Conservation (phyloP, 2,329 filamentous ascomycete genomes). For the Colletotrichum nymphaeae region DNA sequence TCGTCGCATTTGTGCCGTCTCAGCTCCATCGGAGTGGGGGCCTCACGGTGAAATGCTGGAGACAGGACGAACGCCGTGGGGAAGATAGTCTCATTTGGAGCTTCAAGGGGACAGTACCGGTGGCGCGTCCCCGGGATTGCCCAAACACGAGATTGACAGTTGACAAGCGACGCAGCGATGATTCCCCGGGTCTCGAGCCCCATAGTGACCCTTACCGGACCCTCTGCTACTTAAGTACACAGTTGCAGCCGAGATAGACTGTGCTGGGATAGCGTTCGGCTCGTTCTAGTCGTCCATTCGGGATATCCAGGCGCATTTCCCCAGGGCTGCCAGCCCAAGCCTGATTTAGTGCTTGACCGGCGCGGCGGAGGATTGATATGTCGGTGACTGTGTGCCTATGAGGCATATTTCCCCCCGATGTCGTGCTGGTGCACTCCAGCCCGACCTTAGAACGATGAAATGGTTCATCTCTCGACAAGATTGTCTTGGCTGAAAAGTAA, state of each 20-base stretch:
- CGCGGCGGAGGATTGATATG: not conserved
- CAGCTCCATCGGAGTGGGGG: slow-evolving; percentile 3
- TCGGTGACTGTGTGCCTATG: not conserved
- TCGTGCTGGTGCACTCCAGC: not conserved
- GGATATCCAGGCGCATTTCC: not conserved
- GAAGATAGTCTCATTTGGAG: not conserved
- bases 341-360: not conserved
- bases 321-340: not conserved
- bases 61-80: not conserved
- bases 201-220: not conserved
- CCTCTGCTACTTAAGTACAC: not conserved
- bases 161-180: slow-evolving; percentile 16
- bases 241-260: not conserved
- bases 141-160: slow-evolving; percentile 13
- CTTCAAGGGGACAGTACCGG: not conserved
- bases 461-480: slow-evolving; percentile 8
- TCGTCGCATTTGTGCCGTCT: not conserved
- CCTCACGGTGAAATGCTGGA: not conserved
- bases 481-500: not conserved
- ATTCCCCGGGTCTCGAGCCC: slow-evolving; percentile 29
- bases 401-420: slow-evolving; percentile 6
- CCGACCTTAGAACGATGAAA: not conserved
- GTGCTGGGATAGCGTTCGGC: not conserved
- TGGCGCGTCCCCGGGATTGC: slow-evolving; percentile 19
- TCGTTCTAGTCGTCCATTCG: not conserved